Base-by-base conservation (phyloP, 257 asterid genomes). In the Handroanthus guayacan region DNA sequence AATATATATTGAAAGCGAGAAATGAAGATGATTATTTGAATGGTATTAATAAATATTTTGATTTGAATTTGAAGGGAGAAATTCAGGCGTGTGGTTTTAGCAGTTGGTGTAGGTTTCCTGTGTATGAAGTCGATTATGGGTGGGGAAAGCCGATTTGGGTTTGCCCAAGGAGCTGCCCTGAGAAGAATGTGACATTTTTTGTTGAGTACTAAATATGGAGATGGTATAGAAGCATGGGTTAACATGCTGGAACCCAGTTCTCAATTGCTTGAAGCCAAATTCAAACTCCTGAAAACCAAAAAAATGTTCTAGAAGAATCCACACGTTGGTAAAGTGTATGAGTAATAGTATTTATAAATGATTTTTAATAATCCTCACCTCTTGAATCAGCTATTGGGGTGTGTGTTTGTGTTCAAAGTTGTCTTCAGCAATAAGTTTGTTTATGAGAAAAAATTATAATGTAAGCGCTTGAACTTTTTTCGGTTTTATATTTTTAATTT, bases 131-230 rank as follows among this genome's bases (percentile, higher is more conserved):
- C 31, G 75, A 69, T 37, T 69, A 25, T 39, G 63, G 51, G 0
- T 25, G 52, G 63, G 75, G 74, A 3, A 68, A 48, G 47, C 74
- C 62, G 31, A 31, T 12, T 12, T 68, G 74, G 75, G 62, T 69
- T 2, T 51, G 74, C 62, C 43, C 74, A 8, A 36, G 62, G n/a
- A 51, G 62, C 37, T 69, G 47, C 9, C 75, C 51, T 13, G 25
- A 34, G 10, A 52, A 51, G 63, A 69, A 51, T 69, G 62, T 52
- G 0, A 6, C 11, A 1, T 31, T 52, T 52, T 17, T 9, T 69
- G 63, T 14, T 69, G 48, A 20, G 63, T 7, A 52, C 48, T 5
- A 51, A 36, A 51, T 25, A 36, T 14, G 74, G 74, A 34, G 74
- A 69, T 6, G 74, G 74, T 1, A 50, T 69, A 2, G 63, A 69